Base-by-base conservation (phyloP, 1,139 yeast genomes). In the Wickerhamomyces sp. region DNA sequence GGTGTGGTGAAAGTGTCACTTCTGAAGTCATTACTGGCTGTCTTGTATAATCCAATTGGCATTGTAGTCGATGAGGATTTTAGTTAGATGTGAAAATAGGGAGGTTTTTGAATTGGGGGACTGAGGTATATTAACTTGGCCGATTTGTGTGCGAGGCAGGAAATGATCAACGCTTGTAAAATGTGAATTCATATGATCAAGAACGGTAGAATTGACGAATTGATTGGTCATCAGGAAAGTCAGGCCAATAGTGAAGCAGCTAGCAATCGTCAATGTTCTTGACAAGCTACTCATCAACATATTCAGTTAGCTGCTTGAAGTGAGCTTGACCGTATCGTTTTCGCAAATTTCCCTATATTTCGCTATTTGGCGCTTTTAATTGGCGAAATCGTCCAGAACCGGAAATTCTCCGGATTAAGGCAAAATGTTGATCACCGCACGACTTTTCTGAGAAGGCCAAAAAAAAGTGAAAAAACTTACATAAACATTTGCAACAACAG, bases 1-100 rank as follows among this genome's bases (percentile, higher is more conserved):
- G 97, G 97, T 4, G 89, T 88, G 6, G 97, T 91, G 76, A 90
- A 89, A 1, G 97, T 91, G 64, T 91, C 98, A 60, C 93, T 81
- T 61, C 93, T 76, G 64, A 84, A 81, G 59, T 80, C 86, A 58
- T 78, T 78, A 27, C 61, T 52, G 8, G 72, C 64, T 14, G 62
- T 46, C 10, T 52, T 50, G 45, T 65, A 65, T 14, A 31, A 13
- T 6, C 45, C 42, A 15, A 15, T 32, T 3, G 30, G 35, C 39
- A 35, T 43, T 4, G 9, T 32, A 11, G 26, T 37, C n/a, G 7
- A 3, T 29, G 10, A 29, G 7, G 3, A 11, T 29, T 29, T 3
- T 29, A 10, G 31, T 29, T 4, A 29, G 13, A 11, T 29, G 31
- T 10, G 31, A 11, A 29, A 3, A 29, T 4, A 29, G 10, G 3